phyloP scores from a whole-genome alignment of 2,329 filamentous ascomycete genomes.

The Chaetomium globosum region DNA sequence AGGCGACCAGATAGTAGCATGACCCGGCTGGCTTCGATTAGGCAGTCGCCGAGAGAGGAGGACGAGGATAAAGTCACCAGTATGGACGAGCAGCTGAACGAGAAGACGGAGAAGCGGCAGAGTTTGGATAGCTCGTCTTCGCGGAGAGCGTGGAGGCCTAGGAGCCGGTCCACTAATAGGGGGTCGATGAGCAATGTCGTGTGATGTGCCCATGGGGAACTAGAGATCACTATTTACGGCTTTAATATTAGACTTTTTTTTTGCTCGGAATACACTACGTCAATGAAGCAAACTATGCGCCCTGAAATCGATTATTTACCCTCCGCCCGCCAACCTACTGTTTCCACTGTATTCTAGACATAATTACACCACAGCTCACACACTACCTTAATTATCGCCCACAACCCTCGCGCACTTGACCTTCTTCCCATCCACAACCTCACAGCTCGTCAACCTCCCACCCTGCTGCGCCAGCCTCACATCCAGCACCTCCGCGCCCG shows the following conservation, averaged over 20 bases:
- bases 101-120: conserved; percentile 24
- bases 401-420: conserved; percentile 29
- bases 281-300: not conserved
- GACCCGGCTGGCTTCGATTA: conserved; percentile 30
- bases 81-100: conserved; percentile 19
- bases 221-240: not conserved
- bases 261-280: too few species aligned
- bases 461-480: conserved; percentile 31
- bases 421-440: conserved; percentile 23
- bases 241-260: not conserved
- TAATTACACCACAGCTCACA: not conserved
- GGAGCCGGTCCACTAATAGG: conserved; percentile 22
- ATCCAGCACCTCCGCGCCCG: conserved; percentile 27
- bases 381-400: conserved; percentile 13
- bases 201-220: conserved; percentile 11
- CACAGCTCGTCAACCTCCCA: conserved; percentile 32
- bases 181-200: conserved; percentile 26
- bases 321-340: not conserved
- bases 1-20: conserved; percentile 29
- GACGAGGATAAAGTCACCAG: conserved; percentile 19
- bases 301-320: not conserved
- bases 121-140: conserved; percentile 29
- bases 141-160: conserved; percentile 22
- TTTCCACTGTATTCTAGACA: not conserved
- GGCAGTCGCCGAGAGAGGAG: conserved; percentile 31